Percentiles rank a stretch among this genome's conserved stretches.
phyloP scores from a whole-genome alignment of 495 filamentous ascomycete species.

The Aspergillus baeticus region DNA sequence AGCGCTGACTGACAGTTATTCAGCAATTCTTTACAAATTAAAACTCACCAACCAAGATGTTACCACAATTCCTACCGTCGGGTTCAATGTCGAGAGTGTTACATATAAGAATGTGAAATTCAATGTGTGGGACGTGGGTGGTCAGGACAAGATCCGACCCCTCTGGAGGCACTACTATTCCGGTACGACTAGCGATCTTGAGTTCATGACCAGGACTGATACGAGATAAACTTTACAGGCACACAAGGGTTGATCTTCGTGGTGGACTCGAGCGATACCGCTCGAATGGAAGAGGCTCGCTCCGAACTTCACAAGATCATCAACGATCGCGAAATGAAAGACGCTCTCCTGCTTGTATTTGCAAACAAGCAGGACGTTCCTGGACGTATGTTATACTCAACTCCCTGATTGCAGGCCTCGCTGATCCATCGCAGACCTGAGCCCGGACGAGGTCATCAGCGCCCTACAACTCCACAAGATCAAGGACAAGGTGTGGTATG shows the following conservation, averaged over 20 bases:
- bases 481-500: conserved; percentile 93
- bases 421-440: conserved; percentile 62
- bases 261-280: conserved; percentile 85
- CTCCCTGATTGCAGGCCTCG: conserved; percentile 15
- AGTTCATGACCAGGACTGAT: too few relatives aligned
- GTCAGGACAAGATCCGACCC: conserved; percentile 98
- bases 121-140: conserved; percentile 99
- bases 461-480: conserved; percentile 79
- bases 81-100: conserved; percentile 99
- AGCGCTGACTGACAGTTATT: conserved; percentile 1
- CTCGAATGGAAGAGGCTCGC: conserved; percentile 83
- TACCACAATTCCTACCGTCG: conserved; percentile 98
- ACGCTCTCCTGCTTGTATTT: conserved; percentile 89
- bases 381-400: conserved; percentile 60
- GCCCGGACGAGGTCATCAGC: conserved; percentile 81
- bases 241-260: conserved; percentile 98
- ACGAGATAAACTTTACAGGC: conserved; percentile 42
- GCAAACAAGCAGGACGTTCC: conserved; percentile 96
- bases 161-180: conserved; percentile 99
- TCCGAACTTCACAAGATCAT: conserved; percentile 93
- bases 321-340: conserved; percentile 97
- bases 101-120: conserved; percentile 99
- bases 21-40: conserved; percentile 97
- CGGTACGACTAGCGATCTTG: conserved; percentile 51
- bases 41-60: conserved; percentile 93